Evolutionary conservation across 179 eudicot species (phyloP).

Genomic region (Silene coronaria): DNA sequence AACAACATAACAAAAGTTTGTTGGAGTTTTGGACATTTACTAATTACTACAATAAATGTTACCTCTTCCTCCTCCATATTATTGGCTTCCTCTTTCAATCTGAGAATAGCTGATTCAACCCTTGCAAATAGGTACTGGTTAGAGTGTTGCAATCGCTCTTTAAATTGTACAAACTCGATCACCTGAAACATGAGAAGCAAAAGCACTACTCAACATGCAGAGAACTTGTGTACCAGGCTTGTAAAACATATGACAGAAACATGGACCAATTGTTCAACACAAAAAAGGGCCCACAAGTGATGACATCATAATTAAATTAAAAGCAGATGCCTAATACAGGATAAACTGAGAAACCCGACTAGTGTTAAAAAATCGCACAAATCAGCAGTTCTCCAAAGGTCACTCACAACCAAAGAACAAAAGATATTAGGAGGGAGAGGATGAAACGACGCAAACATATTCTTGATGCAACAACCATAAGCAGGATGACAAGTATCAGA

Average conservation of each 20-base stretch:
- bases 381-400: constrained; percentile 6
- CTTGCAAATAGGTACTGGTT: constrained; percentile 70
- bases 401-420: neutral
- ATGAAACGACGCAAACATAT: neutral
- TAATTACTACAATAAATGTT: constrained; percentile 13
- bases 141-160: constrained; percentile 75
- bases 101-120: constrained; percentile 73
- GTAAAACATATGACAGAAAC: neutral
- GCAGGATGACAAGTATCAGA: neutral
- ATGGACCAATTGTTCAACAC: neutral
- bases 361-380: neutral
- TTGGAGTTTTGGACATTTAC: neutral
- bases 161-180: constrained; percentile 89
- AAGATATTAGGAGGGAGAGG: neutral
- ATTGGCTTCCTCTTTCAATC: constrained; percentile 63
- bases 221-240: neutral
- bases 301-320: neutral
- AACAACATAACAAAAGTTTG: neutral
- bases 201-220: constrained; percentile 5
- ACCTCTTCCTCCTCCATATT: constrained; percentile 78
- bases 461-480: neutral
- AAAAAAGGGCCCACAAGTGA: neutral
- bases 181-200: constrained; percentile 42
- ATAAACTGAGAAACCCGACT: neutral
- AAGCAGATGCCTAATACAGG: neutral